Evolutionary conservation across 1,284 basidiomycete genomes (phyloP).

Genomic region (Naganishia cerealis): DNA sequence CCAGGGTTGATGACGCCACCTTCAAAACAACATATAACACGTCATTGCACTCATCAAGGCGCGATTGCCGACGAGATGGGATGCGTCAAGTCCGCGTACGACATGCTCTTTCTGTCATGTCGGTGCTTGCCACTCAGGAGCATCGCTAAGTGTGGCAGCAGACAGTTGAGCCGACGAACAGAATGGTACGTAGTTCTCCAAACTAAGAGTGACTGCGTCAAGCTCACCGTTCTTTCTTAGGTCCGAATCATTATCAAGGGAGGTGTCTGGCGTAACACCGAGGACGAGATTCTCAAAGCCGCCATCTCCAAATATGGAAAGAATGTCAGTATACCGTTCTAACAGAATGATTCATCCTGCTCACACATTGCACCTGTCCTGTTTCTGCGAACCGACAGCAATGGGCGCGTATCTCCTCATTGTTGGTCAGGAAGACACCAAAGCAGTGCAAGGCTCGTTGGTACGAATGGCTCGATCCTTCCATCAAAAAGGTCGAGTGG

Average conservation of each 20-base stretch:
- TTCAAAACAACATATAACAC: not conserved
- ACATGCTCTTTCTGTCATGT: too few species aligned
- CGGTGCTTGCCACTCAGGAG: too few species aligned
- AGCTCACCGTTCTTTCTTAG: constrained; percentile 27
- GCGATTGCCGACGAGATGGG: not conserved
- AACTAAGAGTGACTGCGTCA: not conserved
- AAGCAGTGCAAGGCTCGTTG: constrained; percentile 98
- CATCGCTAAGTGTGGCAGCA: not conserved
- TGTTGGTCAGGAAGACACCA: constrained; percentile 96
- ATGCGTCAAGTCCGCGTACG: too few species aligned
- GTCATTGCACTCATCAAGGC: not conserved
- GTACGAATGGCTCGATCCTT: constrained; percentile 99
- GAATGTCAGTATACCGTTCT: constrained; percentile 65
- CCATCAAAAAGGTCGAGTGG: constrained; percentile 99
- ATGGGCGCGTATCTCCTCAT: constrained; percentile 95
- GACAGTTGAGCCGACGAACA: not conserved
- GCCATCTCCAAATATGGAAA: constrained; percentile 97
- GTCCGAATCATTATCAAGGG: constrained; percentile 93
- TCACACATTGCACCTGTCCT: not conserved
- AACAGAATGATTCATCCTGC: not conserved
- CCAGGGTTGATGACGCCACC: not conserved
- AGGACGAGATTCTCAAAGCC: constrained; percentile 94
- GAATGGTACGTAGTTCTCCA: not conserved
- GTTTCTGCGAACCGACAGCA: constrained; percentile 41
- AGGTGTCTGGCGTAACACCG: constrained; percentile 63